Evolutionary conservation across 2,329 filamentous ascomycete species (phyloP), one percentile per base, ranked within the genome.

Genomic region (Aspergillus sp.): DNA sequence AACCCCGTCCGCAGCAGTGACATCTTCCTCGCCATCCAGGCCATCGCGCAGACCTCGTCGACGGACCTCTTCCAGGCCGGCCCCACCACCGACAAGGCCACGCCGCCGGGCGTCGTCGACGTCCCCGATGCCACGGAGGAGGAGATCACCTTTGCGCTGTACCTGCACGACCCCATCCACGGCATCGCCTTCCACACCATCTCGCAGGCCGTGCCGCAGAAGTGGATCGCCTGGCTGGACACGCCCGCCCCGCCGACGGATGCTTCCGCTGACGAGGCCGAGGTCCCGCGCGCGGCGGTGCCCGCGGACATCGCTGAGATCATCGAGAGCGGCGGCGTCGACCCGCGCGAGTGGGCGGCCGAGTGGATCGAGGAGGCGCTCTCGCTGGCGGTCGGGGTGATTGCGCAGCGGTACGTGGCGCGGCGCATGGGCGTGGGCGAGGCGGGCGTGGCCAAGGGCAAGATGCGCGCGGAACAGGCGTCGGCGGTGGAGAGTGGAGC

Each of bases 331-430:
- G 85, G 85, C 14, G 85, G 84, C 9, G 90, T 97, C 2, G 94
- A 99, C 67, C 94, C 94, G 0, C 82, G 94, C 53, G 94, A 99
- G 71, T 99, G 94, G 94, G 89, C 96, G 34, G 88, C 92, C 3
- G 94, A 97, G 72, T 99, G 94, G 94, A 82, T 99, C 44, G 93
- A 97, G 75, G 93, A 97, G 75, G 77, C 86, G 0, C 79, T 99
- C 29, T 85, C 80, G 38, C 77, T 97, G 45, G 83, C 86, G 3
- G 83, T 95, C 0, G 93, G 94, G 16, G 78, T 96, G 6, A 87
- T 97, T 3, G 94, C 94, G 2, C 94, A 99, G 80, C 81, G 92
- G 58, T 99, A 99, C 69, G 94, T 99, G 17, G 93, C 94, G 4
- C 84, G 89, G 56, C 81, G 94, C 52, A 99, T 99, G 94, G 93